Percentiles rank a stretch among this genome's conserved stretches.
phyloP scores from a whole-genome alignment of 2,329 filamentous ascomycete genomes.

The Fusarium siculi region DNA sequence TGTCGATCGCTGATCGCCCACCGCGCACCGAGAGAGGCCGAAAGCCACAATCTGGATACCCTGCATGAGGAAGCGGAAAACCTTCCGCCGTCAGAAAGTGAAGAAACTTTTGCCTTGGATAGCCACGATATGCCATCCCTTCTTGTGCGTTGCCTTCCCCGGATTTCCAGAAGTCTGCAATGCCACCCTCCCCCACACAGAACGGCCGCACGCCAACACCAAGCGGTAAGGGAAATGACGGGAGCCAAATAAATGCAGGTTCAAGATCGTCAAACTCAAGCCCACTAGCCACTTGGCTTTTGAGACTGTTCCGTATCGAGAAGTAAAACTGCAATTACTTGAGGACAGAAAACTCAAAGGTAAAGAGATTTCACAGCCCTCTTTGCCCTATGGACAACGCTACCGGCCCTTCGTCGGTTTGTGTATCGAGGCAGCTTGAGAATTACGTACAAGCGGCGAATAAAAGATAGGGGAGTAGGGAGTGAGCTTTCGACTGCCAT shows the following conservation, averaged over 20 bases:
- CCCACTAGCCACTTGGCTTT: constrained; percentile 34
- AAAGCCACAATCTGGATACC: constrained; percentile 1
- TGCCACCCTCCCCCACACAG: constrained; percentile 32
- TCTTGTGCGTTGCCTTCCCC: constrained; percentile 22
- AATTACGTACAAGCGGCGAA: constrained; percentile 35
- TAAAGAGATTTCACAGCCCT: constrained; percentile 20
- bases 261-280: constrained; percentile 24
- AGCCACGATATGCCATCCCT: constrained; percentile 1
- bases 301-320: constrained; percentile 20
- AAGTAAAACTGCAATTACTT: constrained; percentile 14
- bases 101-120: not conserved
- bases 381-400: not conserved
- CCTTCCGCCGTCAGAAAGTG: constrained; percentile 27
- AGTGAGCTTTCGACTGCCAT: constrained; percentile 24
- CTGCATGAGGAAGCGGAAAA: constrained; percentile 19
- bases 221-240: constrained; percentile 27
- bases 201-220: constrained; percentile 24
- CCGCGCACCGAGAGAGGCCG: constrained; percentile 23
- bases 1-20: constrained; percentile 31
- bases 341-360: constrained; percentile 7
- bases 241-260: constrained; percentile 35
- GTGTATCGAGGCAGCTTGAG: not conserved
- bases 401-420: constrained; percentile 31
- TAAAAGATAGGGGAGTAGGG: constrained; percentile 3
- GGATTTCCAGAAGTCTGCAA: constrained; percentile 39